Conservation (phyloP, 768 basidiomycete species). For the Agrocybe pediades region DNA sequence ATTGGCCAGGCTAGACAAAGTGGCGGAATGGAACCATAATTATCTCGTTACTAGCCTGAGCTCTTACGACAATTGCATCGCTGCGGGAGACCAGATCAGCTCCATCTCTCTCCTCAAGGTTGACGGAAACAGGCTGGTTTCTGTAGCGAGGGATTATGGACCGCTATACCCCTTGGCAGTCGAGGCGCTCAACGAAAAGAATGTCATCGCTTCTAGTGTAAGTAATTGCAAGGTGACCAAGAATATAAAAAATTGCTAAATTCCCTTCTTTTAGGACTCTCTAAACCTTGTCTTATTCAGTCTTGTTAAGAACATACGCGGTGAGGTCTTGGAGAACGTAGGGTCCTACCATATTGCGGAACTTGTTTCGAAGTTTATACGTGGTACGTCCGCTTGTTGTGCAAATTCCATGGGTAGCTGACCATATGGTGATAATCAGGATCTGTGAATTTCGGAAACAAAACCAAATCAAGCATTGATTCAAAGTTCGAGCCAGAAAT, state of each 20-base stretch:
- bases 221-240: constrained; percentile 15
- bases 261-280: constrained; percentile 47
- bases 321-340: constrained; percentile 54
- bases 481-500: constrained; percentile 54
- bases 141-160: constrained; percentile 72
- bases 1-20: constrained; percentile 38
- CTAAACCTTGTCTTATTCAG: constrained; percentile 69
- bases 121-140: constrained; percentile 41
- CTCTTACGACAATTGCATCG: constrained; percentile 51
- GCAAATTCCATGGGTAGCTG: too few relatives aligned
- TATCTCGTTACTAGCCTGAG: constrained; percentile 75
- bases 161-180: constrained; percentile 75
- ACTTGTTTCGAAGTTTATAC: constrained; percentile 72
- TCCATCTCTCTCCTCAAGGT: constrained; percentile 74
- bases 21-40: constrained; percentile 77
- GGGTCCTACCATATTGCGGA: constrained; percentile 80
- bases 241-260: background rate
- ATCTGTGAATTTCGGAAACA: constrained; percentile 37
- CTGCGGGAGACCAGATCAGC: constrained; percentile 80
- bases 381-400: constrained; percentile 55
- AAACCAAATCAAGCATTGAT: constrained; percentile 43
- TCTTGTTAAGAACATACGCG: constrained; percentile 42
- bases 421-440: constrained; percentile 40
- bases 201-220: constrained; percentile 77
- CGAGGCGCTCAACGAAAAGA: constrained; percentile 53